Percentiles rank a stretch among this genome's conserved stretches.
These are phyloP conservation scores for Acanthamoeba triangularis DNA, from an alignment of 208 protist species.

Conservation along the genomic window DNA sequence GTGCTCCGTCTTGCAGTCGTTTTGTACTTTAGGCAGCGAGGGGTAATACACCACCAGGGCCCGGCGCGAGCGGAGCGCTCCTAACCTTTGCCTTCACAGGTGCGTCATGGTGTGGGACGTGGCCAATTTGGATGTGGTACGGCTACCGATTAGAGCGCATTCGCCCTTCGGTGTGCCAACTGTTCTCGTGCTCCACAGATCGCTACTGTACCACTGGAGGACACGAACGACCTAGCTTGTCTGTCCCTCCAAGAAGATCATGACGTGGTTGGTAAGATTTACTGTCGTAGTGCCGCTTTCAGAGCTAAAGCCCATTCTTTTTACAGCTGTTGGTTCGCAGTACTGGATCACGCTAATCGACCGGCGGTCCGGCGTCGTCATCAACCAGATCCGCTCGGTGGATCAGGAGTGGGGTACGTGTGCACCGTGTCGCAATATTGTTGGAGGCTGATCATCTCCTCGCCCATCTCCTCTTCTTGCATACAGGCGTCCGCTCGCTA, in stretches of 20 bases:
- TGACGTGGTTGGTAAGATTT: neutral
- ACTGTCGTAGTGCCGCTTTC: neutral
- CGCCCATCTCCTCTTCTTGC: neutral
- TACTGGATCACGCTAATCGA: conserved; percentile 39
- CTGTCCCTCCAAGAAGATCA: conserved; percentile 7
- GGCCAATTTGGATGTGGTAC: conserved; percentile 44
- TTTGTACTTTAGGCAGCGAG: conserved; percentile 52
- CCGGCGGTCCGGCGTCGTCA: neutral
- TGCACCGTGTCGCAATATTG: neutral
- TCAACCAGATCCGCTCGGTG: conserved; percentile 1
- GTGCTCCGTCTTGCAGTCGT: neutral
- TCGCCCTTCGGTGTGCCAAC: neutral
- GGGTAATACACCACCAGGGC: neutral
- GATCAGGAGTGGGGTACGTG: conserved; percentile 6
- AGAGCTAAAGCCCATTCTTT: neutral
- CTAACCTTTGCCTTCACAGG: neutral
- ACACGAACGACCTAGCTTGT: neutral
- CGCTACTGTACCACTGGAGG: neutral
- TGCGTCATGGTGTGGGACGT: conserved; percentile 37
- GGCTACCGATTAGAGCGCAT: neutral
- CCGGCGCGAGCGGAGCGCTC: neutral
- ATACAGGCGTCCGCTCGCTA: conserved; percentile 13
- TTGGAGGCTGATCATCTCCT: neutral
- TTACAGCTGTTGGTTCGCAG: conserved; percentile 22
- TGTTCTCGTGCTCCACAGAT: neutral